Conservation (phyloP, 306 rosid genomes). For the Notholithocarpus densiflorus region DNA sequence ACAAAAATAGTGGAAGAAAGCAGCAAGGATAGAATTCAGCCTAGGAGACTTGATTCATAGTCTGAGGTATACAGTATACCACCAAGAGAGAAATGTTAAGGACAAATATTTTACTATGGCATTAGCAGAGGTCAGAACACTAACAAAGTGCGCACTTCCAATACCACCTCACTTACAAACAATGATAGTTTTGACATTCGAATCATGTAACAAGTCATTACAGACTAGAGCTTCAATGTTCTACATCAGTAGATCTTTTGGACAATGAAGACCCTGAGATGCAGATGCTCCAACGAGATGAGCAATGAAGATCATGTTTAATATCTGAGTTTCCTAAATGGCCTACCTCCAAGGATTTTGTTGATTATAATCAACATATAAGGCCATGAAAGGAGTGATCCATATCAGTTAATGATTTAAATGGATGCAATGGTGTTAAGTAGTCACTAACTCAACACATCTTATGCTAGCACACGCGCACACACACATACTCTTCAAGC, state of each 20-base stretch:
- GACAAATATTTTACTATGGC: background rate
- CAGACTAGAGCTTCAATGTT: background rate
- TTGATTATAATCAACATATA: background rate
- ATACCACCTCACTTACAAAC: background rate
- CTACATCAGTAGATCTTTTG: background rate
- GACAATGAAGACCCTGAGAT: background rate
- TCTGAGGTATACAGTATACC: background rate
- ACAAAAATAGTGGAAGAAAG: background rate
- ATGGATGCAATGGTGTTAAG: background rate
- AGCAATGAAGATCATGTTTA: background rate
- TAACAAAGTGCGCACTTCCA: background rate
- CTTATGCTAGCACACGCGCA: rapidly evolving
- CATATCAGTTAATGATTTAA: background rate
- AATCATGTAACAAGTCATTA: background rate
- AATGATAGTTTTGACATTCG: background rate
- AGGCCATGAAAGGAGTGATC: background rate
- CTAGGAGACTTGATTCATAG: background rate
- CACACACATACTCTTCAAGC: background rate
- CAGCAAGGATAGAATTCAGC: background rate
- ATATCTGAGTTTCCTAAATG: background rate
- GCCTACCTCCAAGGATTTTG: background rate
- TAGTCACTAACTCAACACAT: background rate
- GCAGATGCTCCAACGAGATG: background rate
- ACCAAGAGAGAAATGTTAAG: background rate
- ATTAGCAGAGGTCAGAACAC: background rate